Evolutionary conservation across 805 yeast genomes (phyloP).

Genomic region (Yarrowia hollandica): DNA sequence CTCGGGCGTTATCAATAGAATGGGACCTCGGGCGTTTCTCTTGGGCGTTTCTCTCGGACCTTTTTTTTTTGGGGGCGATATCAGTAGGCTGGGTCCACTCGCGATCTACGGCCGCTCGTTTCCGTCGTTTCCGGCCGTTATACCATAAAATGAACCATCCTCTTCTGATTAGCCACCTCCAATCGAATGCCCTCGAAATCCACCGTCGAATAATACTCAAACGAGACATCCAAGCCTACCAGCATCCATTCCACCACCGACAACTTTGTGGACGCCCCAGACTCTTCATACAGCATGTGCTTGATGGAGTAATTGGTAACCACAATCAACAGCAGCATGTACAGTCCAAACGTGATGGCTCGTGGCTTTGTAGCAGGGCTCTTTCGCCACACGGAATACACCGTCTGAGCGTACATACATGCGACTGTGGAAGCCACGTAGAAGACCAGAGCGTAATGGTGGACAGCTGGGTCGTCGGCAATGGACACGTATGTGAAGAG

Average conservation of each 20-base stretch:
- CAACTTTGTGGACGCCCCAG: constrained; percentile 81
- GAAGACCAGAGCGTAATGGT: constrained; percentile 11
- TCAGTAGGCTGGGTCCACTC: too few relatives aligned
- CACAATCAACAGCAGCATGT: neutral
- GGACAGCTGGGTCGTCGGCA: constrained; percentile 7
- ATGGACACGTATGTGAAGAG: constrained; percentile 16
- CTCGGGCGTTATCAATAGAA: too few relatives aligned
- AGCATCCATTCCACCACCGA: constrained; percentile 83
- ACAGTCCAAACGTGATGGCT: constrained; percentile 14
- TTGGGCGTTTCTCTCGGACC: neutral
- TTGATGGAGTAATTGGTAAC: constrained; percentile 62
- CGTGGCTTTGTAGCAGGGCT: constrained; percentile 3
- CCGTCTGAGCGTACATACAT: constrained; percentile 24
- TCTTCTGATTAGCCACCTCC: constrained; percentile 18
- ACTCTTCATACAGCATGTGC: constrained; percentile 68
- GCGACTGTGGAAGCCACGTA: constrained; percentile 12
- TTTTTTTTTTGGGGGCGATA: too few relatives aligned
- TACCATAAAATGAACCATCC: constrained; percentile 21
- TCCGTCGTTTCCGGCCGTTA: too few relatives aligned
- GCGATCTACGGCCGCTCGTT: too few relatives aligned
- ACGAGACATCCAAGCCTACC: constrained; percentile 67
- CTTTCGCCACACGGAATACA: constrained; percentile 29
- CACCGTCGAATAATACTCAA: constrained; percentile 65
- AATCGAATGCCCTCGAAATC: constrained; percentile 61
- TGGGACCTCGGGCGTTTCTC: too few relatives aligned